A percentile compares a stretch with the other conserved stretches of the same genome.
Conservation (phyloP, 129 eudicot species). For the Cynara cardunculus region DNA sequence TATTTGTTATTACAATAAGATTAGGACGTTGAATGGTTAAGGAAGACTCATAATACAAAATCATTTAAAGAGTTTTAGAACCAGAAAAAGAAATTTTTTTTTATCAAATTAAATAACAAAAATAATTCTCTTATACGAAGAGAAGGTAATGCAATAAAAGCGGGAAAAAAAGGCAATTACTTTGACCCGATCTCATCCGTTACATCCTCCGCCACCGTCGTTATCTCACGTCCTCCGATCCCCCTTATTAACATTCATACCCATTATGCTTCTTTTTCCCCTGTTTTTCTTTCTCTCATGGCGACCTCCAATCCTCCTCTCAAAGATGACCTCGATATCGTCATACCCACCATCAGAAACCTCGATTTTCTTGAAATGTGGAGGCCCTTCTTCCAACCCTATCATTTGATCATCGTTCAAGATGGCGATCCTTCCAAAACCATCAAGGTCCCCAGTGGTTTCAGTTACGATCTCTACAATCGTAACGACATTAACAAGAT, state of each 20-base stretch:
- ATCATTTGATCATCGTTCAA: constrained; percentile 84
- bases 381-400: constrained; percentile 80
- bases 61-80: no score
- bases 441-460: constrained; percentile 72
- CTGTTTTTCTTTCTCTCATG: constrained; percentile 11
- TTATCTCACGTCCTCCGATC: constrained; percentile 15
- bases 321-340: constrained; percentile 81
- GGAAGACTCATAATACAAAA: no score
- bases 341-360: constrained; percentile 79
- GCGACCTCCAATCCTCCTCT: constrained; percentile 39
- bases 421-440: constrained; percentile 84
- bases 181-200: constrained; percentile 27
- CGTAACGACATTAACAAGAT: constrained; percentile 72
- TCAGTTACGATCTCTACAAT: constrained; percentile 69
- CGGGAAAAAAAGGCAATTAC: background rate
- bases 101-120: no score
- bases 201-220: constrained; percentile 26
- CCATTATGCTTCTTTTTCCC: constrained; percentile 1
- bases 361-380: constrained; percentile 91
- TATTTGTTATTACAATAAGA: no score
- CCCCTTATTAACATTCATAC: background rate
- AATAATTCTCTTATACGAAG: background rate
- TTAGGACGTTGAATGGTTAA: no score
- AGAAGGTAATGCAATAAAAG: background rate
- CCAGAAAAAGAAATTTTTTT: no score